A percentile compares a stretch with the other conserved stretches of the same genome.
Conservation (phyloP, 352 stramenopile genomes). For the Phytophthora sp. region DNA sequence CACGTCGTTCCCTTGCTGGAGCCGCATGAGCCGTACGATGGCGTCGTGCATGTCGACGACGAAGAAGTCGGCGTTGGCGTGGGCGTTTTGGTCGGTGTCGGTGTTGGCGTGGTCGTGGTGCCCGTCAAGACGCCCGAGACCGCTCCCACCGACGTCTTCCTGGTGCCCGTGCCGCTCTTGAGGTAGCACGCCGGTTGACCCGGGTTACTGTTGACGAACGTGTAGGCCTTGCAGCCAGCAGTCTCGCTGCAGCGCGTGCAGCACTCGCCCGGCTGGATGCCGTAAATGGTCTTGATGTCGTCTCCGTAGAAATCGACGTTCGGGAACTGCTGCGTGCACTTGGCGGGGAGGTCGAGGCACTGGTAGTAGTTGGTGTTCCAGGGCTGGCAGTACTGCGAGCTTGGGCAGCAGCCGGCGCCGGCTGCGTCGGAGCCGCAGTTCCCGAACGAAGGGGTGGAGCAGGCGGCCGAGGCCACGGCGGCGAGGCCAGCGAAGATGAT, state of each 20-base stretch:
- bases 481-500: slow-evolving; percentile 1
- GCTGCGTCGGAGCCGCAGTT: slow-evolving; percentile 10
- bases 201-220: slow-evolving; percentile 39
- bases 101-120: background rate
- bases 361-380: slow-evolving; percentile 34
- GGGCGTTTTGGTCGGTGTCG: slow-evolving; percentile 21
- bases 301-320: slow-evolving; percentile 39
- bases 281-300: slow-evolving; percentile 36
- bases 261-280: slow-evolving; percentile 29
- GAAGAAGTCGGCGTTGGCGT: slow-evolving; percentile 16
- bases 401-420: slow-evolving; percentile 15
- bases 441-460: slow-evolving; percentile 1
- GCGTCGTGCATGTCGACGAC: slow-evolving; percentile 20
- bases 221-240: slow-evolving; percentile 24
- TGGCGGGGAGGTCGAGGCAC: slow-evolving; percentile 14
- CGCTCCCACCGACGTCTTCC: slow-evolving; percentile 19
- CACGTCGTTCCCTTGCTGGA: slow-evolving; percentile 31
- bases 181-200: slow-evolving; percentile 41
- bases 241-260: slow-evolving; percentile 20
- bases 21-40: slow-evolving; percentile 25
- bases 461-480: background rate
- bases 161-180: slow-evolving; percentile 29
- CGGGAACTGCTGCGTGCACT: slow-evolving; percentile 32
- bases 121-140: slow-evolving; percentile 36
- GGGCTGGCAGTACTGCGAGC: slow-evolving; percentile 26